Conservation (phyloP, 1,139 yeast species). For the Kazachstania sp. region DNA sequence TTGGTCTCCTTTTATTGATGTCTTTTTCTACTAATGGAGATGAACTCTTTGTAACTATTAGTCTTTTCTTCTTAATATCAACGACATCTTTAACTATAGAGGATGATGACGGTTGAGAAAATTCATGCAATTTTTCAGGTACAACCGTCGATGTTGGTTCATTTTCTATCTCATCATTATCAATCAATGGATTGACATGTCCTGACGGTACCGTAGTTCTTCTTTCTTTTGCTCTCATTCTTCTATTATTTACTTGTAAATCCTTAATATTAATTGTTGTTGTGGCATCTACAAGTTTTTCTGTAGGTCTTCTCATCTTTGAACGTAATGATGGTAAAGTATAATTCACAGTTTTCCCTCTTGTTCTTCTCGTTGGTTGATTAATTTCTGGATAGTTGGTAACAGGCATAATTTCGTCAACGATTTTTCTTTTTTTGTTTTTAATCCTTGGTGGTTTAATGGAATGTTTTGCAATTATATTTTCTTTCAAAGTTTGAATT, state of each 20-base stretch:
- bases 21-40: conserved; percentile 1
- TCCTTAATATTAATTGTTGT: conserved; percentile 28
- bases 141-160: background rate
- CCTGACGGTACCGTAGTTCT: background rate
- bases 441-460: conserved; percentile 29
- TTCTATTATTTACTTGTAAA: conserved; percentile 20
- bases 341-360: conserved; percentile 53
- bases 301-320: conserved; percentile 65
- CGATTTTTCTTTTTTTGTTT: conserved; percentile 27
- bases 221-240: conserved; percentile 1
- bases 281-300: conserved; percentile 49
- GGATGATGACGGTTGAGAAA: background rate
- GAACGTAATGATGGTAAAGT: conserved; percentile 58
- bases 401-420: conserved; percentile 35
- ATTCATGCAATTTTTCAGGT: background rate
- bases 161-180: background rate
- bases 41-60: background rate
- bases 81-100: background rate
- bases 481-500: conserved; percentile 6
- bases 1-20: conserved; percentile 4
- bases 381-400: conserved; percentile 14
- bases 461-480: conserved; percentile 19
- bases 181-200: background rate
- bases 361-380: conserved; percentile 32
- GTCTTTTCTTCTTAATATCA: background rate